Conservation (phyloP, 306 rosid species). For the Malus sylvestris region DNA sequence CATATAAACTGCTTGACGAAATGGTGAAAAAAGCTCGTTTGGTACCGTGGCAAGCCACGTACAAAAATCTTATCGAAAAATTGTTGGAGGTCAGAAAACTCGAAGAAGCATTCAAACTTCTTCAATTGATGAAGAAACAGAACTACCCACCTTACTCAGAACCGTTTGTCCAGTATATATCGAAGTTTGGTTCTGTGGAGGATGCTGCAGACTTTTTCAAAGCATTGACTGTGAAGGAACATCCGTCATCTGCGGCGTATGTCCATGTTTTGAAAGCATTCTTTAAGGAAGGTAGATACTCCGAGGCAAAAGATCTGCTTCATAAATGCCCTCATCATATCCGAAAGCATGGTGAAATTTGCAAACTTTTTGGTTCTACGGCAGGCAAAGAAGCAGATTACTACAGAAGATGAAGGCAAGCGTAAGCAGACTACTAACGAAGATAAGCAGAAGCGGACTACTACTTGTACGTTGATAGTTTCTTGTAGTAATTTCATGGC, state of each 20-base stretch:
- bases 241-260: slow-evolving; percentile 48
- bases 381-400: slow-evolving; percentile 14
- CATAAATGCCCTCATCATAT: slow-evolving; percentile 63
- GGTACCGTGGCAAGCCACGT: slow-evolving; percentile 75
- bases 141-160: slow-evolving; percentile 48
- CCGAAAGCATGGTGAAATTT: slow-evolving; percentile 37
- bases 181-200: slow-evolving; percentile 72
- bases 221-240: slow-evolving; percentile 49
- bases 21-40: slow-evolving; percentile 35
- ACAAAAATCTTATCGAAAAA: slow-evolving; percentile 48
- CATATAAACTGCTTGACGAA: slow-evolving; percentile 50
- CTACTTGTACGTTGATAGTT: slow-evolving; percentile 5
- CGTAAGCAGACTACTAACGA: slow-evolving; percentile 17
- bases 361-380: slow-evolving; percentile 51
- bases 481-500: not conserved
- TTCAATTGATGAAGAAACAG: slow-evolving; percentile 61
- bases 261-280: slow-evolving; percentile 58
- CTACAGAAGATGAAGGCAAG: slow-evolving; percentile 4
- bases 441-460: slow-evolving; percentile 9
- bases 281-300: slow-evolving; percentile 57
- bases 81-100: slow-evolving; percentile 45
- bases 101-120: slow-evolving; percentile 71
- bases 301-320: slow-evolving; percentile 72
- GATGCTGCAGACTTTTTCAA: slow-evolving; percentile 65
- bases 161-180: slow-evolving; percentile 54